phyloP scores from a whole-genome alignment of 2,329 filamentous ascomycete genomes.

The Aspergillus brunneoviolaceus region DNA sequence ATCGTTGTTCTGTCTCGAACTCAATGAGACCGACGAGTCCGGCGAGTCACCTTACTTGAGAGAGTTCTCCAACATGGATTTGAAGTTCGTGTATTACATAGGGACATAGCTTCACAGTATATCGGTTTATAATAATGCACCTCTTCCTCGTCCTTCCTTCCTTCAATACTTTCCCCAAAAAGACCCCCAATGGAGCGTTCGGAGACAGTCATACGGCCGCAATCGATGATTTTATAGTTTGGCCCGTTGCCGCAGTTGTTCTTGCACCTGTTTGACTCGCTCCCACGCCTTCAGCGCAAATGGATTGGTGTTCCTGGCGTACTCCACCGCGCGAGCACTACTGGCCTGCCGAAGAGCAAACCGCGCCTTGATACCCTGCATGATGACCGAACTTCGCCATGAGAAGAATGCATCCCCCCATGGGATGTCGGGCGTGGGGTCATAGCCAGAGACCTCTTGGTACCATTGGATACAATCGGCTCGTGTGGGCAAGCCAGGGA shows the following conservation, averaged over 20 bases:
- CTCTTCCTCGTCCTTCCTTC: neutral
- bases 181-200: neutral
- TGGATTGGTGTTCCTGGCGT: constrained; percentile 67
- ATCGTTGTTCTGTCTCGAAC: neutral
- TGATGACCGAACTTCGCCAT: constrained; percentile 61
- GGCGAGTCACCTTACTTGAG: neutral
- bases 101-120: neutral
- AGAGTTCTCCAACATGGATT: neutral
- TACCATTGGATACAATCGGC: constrained; percentile 67
- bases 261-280: constrained; percentile 58
- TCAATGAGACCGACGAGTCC: too few species aligned
- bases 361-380: constrained; percentile 90
- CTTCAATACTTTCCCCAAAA: neutral
- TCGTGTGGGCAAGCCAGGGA: constrained; percentile 64
- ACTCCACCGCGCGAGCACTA: constrained; percentile 73
- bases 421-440: constrained; percentile 58
- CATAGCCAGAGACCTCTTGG: constrained; percentile 66
- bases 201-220: neutral
- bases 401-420: constrained; percentile 66
- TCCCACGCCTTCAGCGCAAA: constrained; percentile 79
- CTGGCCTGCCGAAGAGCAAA: constrained; percentile 85
- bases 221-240: constrained; percentile 41
- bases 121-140: neutral
- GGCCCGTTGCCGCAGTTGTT: constrained; percentile 34
- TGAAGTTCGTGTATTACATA: neutral